phyloP scores from a whole-genome alignment of 1,284 basidiomycete genomes.

The Malassezia vespertilionis region DNA sequence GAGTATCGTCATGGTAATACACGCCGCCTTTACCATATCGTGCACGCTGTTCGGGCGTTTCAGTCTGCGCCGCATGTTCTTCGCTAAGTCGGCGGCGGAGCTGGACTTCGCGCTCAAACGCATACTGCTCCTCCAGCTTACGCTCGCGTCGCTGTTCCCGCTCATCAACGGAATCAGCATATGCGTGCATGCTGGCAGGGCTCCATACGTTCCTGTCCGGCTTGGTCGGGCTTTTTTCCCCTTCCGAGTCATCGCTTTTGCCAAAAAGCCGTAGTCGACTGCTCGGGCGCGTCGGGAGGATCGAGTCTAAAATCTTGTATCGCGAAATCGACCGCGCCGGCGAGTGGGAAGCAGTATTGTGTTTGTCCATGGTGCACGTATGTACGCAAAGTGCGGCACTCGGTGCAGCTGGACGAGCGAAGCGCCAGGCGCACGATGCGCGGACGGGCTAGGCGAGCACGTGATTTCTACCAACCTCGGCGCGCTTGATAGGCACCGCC shows the following conservation, averaged over 20 bases:
- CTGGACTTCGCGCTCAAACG: conserved; percentile 14
- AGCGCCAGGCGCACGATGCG: too few relatives aligned
- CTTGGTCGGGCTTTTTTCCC: too few relatives aligned
- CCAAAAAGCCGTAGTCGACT: too few relatives aligned
- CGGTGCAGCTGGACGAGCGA: too few relatives aligned
- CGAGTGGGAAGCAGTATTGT: too few relatives aligned
- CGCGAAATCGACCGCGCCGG: neutral
- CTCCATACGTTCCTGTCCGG: neutral
- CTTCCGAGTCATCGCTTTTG: too few relatives aligned
- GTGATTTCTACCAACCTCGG: too few relatives aligned
- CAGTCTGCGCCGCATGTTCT: conserved; percentile 21
- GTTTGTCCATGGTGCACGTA: too few relatives aligned
- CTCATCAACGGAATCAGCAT: too few relatives aligned
- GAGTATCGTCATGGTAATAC: conserved; percentile 6
- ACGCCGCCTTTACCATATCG: conserved; percentile 21
- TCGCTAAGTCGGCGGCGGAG: conserved; percentile 14
- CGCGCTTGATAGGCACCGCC: too few relatives aligned
- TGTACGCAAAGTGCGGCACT: neutral
- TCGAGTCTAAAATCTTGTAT: neutral
- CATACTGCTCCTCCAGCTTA: conserved; percentile 9
- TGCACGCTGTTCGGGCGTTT: conserved; percentile 31
- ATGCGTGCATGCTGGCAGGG: neutral
- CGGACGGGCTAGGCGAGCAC: neutral
- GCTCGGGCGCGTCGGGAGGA: too few relatives aligned
- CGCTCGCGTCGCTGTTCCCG: conserved; percentile 4